Evolutionary conservation across 1,284 basidiomycete species (phyloP).

Genomic region (Irpex lacteus): DNA sequence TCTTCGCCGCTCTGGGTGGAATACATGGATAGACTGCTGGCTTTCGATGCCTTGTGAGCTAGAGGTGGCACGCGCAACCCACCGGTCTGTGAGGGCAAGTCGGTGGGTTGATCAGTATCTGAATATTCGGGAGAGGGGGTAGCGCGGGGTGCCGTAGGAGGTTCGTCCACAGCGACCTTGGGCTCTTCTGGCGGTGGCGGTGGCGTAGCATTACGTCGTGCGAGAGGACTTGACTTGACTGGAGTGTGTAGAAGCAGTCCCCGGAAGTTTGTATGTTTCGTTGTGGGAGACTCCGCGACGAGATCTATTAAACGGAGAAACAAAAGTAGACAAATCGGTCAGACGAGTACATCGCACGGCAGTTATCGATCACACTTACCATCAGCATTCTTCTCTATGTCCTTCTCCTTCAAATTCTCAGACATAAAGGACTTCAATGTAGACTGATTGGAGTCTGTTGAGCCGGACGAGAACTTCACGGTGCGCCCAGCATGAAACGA

Average conservation of each 20-base stretch:
- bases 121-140: conserved; percentile 1
- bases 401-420: background rate
- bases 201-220: background rate
- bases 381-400: conserved; percentile 6
- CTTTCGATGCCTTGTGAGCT: conserved; percentile 25
- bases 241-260: background rate
- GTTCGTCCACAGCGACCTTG: background rate
- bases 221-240: background rate
- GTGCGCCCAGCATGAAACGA: conserved; percentile 20
- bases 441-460: conserved; percentile 1
- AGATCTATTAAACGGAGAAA: background rate
- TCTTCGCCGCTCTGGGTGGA: conserved; percentile 34
- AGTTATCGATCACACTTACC: background rate
- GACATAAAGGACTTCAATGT: background rate
- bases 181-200: background rate
- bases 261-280: background rate
- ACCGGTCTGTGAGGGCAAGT: background rate
- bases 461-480: conserved; percentile 24
- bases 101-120: background rate
- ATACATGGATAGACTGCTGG: conserved; percentile 31
- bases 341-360: background rate
- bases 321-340: background rate
- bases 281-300: background rate
- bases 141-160: background rate
- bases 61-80: conserved; percentile 5